phyloP scores from a whole-genome alignment of 495 filamentous ascomycete species.

The Viridothelium virens region DNA sequence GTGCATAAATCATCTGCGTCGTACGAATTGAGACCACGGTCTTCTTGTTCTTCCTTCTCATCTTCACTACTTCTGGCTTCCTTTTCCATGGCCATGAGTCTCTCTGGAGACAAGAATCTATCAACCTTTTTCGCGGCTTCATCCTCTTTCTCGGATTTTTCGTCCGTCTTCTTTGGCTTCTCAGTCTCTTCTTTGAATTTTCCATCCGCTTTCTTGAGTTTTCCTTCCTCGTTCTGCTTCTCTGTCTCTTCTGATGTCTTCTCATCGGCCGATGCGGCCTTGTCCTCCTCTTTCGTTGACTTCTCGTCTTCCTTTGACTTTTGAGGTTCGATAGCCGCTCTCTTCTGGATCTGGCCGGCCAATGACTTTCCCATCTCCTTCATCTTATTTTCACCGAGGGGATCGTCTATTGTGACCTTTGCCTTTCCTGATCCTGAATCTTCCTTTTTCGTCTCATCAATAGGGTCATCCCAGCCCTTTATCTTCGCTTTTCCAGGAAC shows the following conservation, averaged over 20 bases:
- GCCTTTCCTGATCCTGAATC: no score
- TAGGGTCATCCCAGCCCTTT: conserved; percentile 2
- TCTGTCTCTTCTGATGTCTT: no score
- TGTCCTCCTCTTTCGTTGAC: neutral
- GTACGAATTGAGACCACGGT: neutral
- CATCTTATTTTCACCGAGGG: conserved; percentile 1
- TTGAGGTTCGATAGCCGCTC: neutral
- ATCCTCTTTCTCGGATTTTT: neutral
- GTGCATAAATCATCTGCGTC: conserved; percentile 23
- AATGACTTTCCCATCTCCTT: neutral
- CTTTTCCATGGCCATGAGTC: neutral
- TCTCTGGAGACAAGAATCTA: conserved; percentile 6
- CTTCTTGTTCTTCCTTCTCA: neutral
- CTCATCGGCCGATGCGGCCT: no score
- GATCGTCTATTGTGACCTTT: neutral
- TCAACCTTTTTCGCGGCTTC: neutral
- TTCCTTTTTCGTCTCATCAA: neutral
- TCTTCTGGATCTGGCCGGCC: neutral
- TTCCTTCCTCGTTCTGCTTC: neutral
- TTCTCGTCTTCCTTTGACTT: neutral
- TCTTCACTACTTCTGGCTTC: neutral
- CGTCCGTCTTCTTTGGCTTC: neutral
- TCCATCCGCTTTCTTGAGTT: neutral
- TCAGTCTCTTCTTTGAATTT: neutral
- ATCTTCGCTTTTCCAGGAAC: conserved; percentile 12